A percentile compares a stretch with the other conserved stretches of the same genome.
phyloP scores from a whole-genome alignment of 2,329 filamentous ascomycete species.

The Mariannaea elegans region DNA sequence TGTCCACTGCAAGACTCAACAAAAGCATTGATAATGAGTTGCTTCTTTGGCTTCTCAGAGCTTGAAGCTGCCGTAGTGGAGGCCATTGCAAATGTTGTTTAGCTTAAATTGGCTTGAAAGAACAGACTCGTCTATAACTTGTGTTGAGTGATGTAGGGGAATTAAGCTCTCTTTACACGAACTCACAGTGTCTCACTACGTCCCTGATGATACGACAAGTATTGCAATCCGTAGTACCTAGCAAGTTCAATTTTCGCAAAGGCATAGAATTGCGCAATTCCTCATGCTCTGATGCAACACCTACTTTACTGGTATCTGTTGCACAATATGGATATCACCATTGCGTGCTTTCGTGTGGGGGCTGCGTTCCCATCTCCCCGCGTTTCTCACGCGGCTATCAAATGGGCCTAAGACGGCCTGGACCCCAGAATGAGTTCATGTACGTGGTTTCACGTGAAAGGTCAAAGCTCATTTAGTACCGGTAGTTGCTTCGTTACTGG shows the following conservation, averaged over 20 bases:
- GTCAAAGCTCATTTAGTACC: too few relatives aligned
- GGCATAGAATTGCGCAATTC: constrained; percentile 10
- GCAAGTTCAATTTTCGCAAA: not conserved
- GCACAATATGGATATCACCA: not conserved
- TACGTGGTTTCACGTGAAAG: too few relatives aligned
- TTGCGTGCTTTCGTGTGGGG: constrained; percentile 21
- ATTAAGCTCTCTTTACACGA: constrained; percentile 6
- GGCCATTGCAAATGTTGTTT: not conserved
- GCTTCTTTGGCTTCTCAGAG: constrained; percentile 44
- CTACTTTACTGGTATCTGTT: not conserved
- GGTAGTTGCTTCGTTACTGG: too few relatives aligned
- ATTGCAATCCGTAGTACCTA: not conserved
- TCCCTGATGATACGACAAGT: not conserved
- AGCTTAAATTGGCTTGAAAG: not conserved
- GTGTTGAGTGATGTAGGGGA: not conserved
- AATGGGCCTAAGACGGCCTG: not conserved
- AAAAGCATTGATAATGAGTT: constrained; percentile 54
- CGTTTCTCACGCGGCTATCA: constrained; percentile 3
- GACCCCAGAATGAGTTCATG: not conserved
- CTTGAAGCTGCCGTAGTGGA: not conserved
- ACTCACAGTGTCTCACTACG: not conserved
- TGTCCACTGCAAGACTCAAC: constrained; percentile 54
- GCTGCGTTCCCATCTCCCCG: constrained; percentile 10
- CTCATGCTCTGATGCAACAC: constrained; percentile 4
- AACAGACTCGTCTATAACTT: not conserved